These are phyloP conservation scores for Rubia peregrina DNA, from an alignment of 305 asterid genomes.

Conservation along the genomic window DNA sequence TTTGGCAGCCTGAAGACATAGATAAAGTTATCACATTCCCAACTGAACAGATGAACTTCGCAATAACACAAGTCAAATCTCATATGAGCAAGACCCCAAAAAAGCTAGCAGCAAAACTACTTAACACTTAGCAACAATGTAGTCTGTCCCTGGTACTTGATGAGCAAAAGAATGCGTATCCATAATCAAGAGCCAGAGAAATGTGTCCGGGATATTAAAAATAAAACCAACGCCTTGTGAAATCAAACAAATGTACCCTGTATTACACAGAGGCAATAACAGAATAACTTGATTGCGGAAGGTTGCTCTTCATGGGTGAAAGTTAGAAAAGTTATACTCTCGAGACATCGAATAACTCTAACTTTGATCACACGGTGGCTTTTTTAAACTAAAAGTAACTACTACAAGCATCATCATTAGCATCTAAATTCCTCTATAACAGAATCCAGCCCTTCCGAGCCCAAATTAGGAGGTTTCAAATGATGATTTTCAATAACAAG, in stretches of 20 bases:
- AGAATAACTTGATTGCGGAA: not conserved
- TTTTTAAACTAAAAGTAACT: not conserved
- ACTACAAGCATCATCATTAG: not conserved
- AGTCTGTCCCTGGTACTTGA: not conserved
- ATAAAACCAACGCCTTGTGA: not conserved
- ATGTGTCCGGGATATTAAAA: not conserved
- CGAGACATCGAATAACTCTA: not conserved
- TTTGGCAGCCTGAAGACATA: slow-evolving; percentile 63
- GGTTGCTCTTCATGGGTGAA: not conserved
- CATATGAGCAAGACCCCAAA: not conserved
- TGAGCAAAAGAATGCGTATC: not conserved
- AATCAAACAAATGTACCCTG: not conserved
- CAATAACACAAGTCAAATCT: not conserved
- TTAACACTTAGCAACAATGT: not conserved
- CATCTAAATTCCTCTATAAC: not conserved
- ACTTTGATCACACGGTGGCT: not conserved
- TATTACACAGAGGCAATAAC: not conserved
- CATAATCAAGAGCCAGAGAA: not conserved
- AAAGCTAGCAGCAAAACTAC: not conserved
- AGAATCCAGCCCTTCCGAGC: not conserved
- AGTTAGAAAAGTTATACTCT: not conserved
- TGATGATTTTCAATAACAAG: not conserved
- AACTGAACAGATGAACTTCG: not conserved
- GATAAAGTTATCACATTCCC: not conserved
- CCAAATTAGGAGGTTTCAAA: not conserved